Evolutionary conservation across 177 flowering plant species (phyloP).

Genomic region (Vitis hybrid): DNA sequence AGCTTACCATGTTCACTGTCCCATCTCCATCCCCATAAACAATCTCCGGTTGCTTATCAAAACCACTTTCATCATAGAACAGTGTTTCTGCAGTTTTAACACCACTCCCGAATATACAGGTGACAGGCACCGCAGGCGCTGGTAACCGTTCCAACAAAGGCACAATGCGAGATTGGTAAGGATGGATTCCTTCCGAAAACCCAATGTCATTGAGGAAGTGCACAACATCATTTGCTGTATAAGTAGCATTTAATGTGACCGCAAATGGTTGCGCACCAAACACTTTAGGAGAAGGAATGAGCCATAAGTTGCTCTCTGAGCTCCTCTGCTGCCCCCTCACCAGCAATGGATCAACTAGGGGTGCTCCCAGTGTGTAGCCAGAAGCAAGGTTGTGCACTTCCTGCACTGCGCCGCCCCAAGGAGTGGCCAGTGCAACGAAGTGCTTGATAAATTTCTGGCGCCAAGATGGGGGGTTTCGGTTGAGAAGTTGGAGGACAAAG

Average conservation of each 20-base stretch:
- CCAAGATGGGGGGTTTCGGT: conserved; percentile 61
- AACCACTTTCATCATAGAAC: conserved; percentile 59
- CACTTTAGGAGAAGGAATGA: conserved; percentile 62
- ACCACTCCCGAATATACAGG: conserved; percentile 73
- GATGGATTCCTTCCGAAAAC: conserved; percentile 52
- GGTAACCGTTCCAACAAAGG: conserved; percentile 43
- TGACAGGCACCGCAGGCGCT: conserved; percentile 56
- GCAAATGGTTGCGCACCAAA: conserved; percentile 45
- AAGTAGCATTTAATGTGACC: conserved; percentile 36
- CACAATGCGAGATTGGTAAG: conserved; percentile 51
- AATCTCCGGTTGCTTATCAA: conserved; percentile 71
- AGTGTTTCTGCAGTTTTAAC: conserved; percentile 68
- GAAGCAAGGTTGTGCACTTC: conserved; percentile 88
- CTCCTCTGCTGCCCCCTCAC: conserved; percentile 83
- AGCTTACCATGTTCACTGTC: conserved; percentile 83
- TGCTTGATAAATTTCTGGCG: conserved; percentile 63
- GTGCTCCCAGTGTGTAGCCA: conserved; percentile 78
- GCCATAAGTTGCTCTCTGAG: conserved; percentile 92
- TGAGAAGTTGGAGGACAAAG: conserved; percentile 68
- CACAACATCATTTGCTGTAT: conserved; percentile 49
- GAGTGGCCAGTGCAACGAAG: conserved; percentile 68
- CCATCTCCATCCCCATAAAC: conserved; percentile 95
- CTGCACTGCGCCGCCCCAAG: conserved; percentile 90
- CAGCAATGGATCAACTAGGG: conserved; percentile 68
- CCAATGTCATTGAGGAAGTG: conserved; percentile 74